phyloP scores from a whole-genome alignment of 1,284 basidiomycete species.

The Heterobasidion irregulare region DNA sequence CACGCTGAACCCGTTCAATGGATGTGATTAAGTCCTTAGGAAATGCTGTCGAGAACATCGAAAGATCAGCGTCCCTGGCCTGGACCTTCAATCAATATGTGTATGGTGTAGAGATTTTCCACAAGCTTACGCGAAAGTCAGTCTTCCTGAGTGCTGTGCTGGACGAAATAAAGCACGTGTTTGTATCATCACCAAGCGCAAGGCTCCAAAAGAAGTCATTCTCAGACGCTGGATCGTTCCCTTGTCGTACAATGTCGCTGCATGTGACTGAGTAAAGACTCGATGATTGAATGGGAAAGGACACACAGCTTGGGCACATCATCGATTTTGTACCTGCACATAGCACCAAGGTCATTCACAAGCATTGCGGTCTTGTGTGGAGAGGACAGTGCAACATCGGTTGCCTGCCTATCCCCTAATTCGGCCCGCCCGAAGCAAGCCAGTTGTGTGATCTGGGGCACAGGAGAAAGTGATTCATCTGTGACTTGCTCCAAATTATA shows the following conservation, averaged over 20 bases:
- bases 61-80: conserved; percentile 16
- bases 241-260: neutral
- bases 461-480: neutral
- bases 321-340: conserved; percentile 3
- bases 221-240: neutral
- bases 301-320: neutral
- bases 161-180: conserved; percentile 24
- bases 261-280: conserved; percentile 1
- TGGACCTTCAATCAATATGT: conserved; percentile 10
- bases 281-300: neutral
- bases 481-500: conserved; percentile 6
- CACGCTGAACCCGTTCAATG: conserved; percentile 32
- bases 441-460: conserved; percentile 6
- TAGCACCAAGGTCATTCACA: conserved; percentile 13
- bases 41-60: conserved; percentile 26
- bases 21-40: conserved; percentile 38
- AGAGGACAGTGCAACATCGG: conserved; percentile 11
- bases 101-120: neutral
- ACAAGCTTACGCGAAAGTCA: conserved; percentile 40
- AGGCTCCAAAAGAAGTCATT: conserved; percentile 27
- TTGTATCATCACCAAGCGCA: conserved; percentile 10
- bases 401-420: conserved; percentile 7
- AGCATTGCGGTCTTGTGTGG: conserved; percentile 8
- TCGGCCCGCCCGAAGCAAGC: conserved; percentile 7
- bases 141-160: conserved; percentile 24